Percentiles rank a stretch among this genome's conserved stretches.
Conservation (phyloP, 768 basidiomycete genomes). For the Lyophyllum decastes region DNA sequence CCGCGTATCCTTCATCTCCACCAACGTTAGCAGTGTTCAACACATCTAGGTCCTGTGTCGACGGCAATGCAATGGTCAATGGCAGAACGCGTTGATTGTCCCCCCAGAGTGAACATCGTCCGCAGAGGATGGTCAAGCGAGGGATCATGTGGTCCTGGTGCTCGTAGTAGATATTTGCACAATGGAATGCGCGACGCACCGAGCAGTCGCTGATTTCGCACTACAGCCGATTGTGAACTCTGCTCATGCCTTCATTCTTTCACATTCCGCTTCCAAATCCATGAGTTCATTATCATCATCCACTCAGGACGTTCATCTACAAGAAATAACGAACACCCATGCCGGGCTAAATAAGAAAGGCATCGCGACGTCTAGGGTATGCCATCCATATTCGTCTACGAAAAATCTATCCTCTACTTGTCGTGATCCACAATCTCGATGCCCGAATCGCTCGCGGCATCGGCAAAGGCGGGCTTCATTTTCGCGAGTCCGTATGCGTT, state of each 20-base stretch:
- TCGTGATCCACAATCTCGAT: constrained; percentile 49
- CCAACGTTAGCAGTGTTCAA: too few relatives aligned
- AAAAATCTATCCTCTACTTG: constrained; percentile 22
- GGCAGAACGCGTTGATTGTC: too few relatives aligned
- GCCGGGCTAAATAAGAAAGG: background rate
- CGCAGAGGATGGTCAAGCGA: too few relatives aligned
- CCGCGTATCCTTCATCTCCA: too few relatives aligned
- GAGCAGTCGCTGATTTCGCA: too few relatives aligned
- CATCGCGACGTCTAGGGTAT: constrained; percentile 15
- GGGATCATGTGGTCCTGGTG: too few relatives aligned
- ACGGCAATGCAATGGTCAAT: too few relatives aligned
- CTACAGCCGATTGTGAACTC: background rate
- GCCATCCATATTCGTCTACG: constrained; percentile 1
- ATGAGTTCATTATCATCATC: constrained; percentile 1
- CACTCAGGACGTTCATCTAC: background rate
- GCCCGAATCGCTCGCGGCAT: constrained; percentile 58
- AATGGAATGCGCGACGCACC: too few relatives aligned
- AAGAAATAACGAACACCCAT: background rate
- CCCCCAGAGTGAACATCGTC: too few relatives aligned
- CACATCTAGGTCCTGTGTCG: too few relatives aligned
- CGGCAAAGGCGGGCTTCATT: constrained; percentile 64
- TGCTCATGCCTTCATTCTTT: background rate
- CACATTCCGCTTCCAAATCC: too few relatives aligned
- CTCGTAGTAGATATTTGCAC: too few relatives aligned
- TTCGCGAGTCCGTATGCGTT: constrained; percentile 80